Evolutionary conservation across 2,329 filamentous ascomycete species (phyloP), one percentile per base, ranked within the genome.

Genomic region (Monilinia fructigena): DNA sequence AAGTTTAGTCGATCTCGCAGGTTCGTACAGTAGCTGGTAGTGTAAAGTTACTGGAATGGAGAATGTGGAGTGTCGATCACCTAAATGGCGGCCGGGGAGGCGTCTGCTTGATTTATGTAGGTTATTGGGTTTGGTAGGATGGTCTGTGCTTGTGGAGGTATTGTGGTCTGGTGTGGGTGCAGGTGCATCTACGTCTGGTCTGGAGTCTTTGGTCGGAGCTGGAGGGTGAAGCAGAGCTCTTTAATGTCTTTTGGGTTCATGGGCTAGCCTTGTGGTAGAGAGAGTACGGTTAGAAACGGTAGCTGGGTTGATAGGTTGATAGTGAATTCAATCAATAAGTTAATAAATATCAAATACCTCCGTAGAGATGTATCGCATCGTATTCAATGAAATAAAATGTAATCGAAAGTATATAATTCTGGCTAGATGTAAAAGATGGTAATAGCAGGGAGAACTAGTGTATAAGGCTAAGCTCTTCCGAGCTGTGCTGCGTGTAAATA

Each of bases 61-160:
- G 73, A 71, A 74, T 75, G 76, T 76, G 75, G 76, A 77, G 74
- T 66, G 77, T 75, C 76, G 77, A 79, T 79, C 77, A 76, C 74
- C 72, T 77, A 72, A 72, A 75, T 75, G 74, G 75, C 76, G 73
- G 74, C 72, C 74, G 75, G 75, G 73, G 72, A 76, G 74, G 74
- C 72, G 72, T 72, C 70, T 73, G 67, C 56, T 69, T 68, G 68
- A 70, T 75, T 73, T 75, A 75, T 75, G 71, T 74, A 75, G 71
- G 73, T 74, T 73, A 73, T 73, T 73, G 69, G 74, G 68, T 63
- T 68, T 73, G 66, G 67, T 58, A 31, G 26, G 53, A 59, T 72
- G 73, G 72, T 70, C 70, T 69, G 71, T 71, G 72, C 48, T 35
- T 42, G 66, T 65, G 50, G 40, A 42, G 40, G 40, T 42, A 42